Evolutionary conservation across 2,329 filamentous ascomycete genomes (phyloP).

Genomic region (Pyricularia sp.): DNA sequence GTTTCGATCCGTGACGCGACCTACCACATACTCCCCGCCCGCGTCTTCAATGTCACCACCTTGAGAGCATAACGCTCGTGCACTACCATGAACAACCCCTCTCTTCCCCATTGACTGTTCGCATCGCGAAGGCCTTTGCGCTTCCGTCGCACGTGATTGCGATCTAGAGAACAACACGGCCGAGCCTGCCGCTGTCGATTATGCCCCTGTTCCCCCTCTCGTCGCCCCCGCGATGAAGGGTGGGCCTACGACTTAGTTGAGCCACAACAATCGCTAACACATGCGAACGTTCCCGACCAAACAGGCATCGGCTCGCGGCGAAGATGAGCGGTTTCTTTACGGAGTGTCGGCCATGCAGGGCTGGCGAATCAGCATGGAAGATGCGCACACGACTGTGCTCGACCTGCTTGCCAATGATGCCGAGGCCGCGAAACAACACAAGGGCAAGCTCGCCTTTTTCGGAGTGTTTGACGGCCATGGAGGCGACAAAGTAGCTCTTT

Average conservation of each 20-base stretch:
- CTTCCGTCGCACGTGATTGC: neutral
- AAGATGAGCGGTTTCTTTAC: constrained; percentile 86
- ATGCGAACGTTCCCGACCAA: constrained; percentile 3
- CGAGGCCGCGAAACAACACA: constrained; percentile 49
- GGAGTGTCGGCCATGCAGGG: constrained; percentile 98
- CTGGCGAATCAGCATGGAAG: constrained; percentile 99
- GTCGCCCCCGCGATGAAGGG: neutral
- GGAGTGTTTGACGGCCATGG: constrained; percentile 97
- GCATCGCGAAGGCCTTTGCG: neutral
- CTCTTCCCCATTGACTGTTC: neutral
- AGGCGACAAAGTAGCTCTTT: constrained; percentile 89
- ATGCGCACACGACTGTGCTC: constrained; percentile 81
- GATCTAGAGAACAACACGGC: neutral
- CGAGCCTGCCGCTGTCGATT: neutral
- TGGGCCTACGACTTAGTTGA: neutral
- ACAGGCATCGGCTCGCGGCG: constrained; percentile 76
- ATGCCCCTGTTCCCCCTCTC: neutral
- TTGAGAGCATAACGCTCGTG: neutral
- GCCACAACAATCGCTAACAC: neutral
- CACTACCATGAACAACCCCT: neutral
- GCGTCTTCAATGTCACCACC: neutral
- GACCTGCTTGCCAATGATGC: constrained; percentile 55
- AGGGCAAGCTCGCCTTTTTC: constrained; percentile 80
- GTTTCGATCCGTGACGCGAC: neutral
- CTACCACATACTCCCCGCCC: neutral